Base-by-base conservation (phyloP, 129 eudicot genomes). In the Flaveria ramosissima region DNA sequence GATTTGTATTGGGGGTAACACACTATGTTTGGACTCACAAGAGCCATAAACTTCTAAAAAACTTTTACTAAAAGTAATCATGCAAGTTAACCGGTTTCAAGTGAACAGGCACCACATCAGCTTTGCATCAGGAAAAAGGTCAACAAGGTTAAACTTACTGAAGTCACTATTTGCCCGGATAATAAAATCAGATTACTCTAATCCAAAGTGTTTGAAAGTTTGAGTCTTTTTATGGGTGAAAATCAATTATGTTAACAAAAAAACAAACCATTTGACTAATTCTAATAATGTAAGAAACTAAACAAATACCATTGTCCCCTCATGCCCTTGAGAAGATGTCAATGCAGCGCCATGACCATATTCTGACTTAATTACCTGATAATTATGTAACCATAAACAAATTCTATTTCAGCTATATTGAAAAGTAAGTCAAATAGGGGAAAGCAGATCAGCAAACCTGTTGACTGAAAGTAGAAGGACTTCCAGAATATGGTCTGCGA, bases 401-500 rank as follows among this genome's bases (percentile, higher is more conserved):
- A 55, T 7, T 79, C 48, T 41, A 72, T 36, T 72, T 79, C 46
- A 72, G 68, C 78, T 51, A 72, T 63, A 55, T 66, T 48, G 36
- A 53, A 6, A 15, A 71, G 76, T 72, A 42, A 46, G 45, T 77
- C 26, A 27, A 50, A 77, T 26, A 27, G 32, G 56, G 36, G 24
- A 56, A 66, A 12, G 61, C 19, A 65, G n/a, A 80, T 65, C 42
- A 72, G 55, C 63, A 71, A 69, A 90, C 95, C 90, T 85, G 86
- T 30, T 71, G 76, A 43, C 26, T 72, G 50, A 57, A 70, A 70
- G 85, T 65, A 63, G 66, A 66, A 74, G 83, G 83, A 41, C 79
- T 70, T 79, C 86, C 85, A 20, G 86, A 82, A 78, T 91, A 95
- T 24, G 99, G 94, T 36, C 92, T 72, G 16, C 99, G 96, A 27